phyloP scores from a whole-genome alignment of 768 basidiomycete genomes.

The Naganishia kalamii region DNA sequence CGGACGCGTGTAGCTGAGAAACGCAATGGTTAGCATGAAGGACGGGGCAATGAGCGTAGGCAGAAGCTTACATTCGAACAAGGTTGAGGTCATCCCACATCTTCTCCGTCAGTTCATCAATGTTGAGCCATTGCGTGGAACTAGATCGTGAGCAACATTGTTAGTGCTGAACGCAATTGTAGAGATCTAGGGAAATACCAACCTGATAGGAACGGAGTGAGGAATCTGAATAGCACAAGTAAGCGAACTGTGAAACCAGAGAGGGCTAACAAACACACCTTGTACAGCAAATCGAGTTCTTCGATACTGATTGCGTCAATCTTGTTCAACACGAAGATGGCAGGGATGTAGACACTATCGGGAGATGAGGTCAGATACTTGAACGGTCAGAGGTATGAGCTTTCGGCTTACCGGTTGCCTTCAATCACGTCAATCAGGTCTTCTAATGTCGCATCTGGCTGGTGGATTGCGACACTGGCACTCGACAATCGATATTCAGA shows the following conservation, averaged over 20 bases:
- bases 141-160: conserved; percentile 47
- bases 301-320: conserved; percentile 98
- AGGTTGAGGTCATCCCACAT: conserved; percentile 94
- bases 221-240: conserved; percentile 61
- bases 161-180: not conserved
- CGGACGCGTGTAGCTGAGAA: conserved; percentile 73
- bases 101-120: conserved; percentile 83
- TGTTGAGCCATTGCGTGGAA: conserved; percentile 88
- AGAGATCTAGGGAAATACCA: not conserved
- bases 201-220: conserved; percentile 73
- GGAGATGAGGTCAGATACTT: not conserved
- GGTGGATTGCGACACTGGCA: conserved; percentile 83
- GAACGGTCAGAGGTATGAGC: not conserved
- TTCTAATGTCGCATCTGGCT: conserved; percentile 85
- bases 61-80: conserved; percentile 63
- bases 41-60: no score
- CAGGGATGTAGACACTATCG: conserved; percentile 80
- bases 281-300: conserved; percentile 82
- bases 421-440: conserved; percentile 96
- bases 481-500: conserved; percentile 84
- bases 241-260: conserved; percentile 11
- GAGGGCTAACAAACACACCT: conserved; percentile 24
- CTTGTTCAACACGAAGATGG: conserved; percentile 71
- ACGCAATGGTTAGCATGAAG: no score
- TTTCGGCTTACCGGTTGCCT: conserved; percentile 69